These are phyloP conservation scores for Chlorella sp. DNA, from an alignment of 139 green algal species.

Conservation along the genomic window DNA sequence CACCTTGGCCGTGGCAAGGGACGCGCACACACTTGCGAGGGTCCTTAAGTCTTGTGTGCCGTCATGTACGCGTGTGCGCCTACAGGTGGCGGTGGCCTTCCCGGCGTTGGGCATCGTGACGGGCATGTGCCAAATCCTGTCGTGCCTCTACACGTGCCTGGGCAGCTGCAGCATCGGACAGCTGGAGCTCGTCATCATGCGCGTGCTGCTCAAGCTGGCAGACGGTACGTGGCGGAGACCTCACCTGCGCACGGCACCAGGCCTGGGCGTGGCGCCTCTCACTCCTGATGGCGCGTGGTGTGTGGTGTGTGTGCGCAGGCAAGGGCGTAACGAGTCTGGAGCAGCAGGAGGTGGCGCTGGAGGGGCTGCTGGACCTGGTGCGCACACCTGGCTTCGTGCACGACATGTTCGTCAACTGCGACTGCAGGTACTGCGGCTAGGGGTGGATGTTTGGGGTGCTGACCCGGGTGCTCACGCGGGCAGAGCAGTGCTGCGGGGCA, in stretches of 20 bases:
- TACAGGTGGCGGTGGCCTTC: constrained; percentile 18
- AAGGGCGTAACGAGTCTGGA: constrained; percentile 29
- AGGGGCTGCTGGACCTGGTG: constrained; percentile 88
- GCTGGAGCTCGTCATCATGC: constrained; percentile 73
- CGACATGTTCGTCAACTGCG: constrained; percentile 84
- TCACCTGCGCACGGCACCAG: no score
- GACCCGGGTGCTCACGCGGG: background rate
- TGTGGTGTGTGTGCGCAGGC: constrained; percentile 14
- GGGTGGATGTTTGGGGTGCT: background rate
- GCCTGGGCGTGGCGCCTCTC: background rate
- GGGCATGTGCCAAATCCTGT: constrained; percentile 49
- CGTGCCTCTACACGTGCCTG: constrained; percentile 73
- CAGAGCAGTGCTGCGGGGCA: no score
- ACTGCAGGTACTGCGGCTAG: no score
- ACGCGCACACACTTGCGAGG: no score
- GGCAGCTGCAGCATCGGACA: constrained; percentile 62
- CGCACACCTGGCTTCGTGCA: constrained; percentile 78
- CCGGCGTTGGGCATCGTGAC: constrained; percentile 28
- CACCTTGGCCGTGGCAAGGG: no score
- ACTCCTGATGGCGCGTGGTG: background rate
- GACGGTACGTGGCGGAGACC: constrained; percentile 53
- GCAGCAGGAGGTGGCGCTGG: constrained; percentile 80
- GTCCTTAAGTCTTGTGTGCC: no score
- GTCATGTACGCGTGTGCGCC: no score
- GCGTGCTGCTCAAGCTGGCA: constrained; percentile 76